These are phyloP conservation scores for Fusarium coicis DNA, from an alignment of 2,329 filamentous ascomycete species.

Conservation along the genomic window DNA sequence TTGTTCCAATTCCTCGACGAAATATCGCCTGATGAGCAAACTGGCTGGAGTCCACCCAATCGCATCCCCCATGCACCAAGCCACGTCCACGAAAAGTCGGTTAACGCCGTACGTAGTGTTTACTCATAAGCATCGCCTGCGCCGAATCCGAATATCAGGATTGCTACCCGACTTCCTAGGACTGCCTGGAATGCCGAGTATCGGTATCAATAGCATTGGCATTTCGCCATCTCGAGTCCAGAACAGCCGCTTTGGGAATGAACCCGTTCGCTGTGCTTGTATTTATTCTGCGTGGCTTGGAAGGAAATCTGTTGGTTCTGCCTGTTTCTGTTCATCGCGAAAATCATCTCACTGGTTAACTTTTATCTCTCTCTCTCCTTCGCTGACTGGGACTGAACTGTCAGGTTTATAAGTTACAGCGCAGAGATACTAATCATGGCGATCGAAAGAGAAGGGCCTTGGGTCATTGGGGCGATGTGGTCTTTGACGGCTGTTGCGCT, in stretches of 20 bases:
- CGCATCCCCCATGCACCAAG: neutral
- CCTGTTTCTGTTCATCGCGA: neutral
- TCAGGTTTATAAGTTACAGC: neutral
- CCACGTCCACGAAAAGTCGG: neutral
- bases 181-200: neutral
- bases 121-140: neutral
- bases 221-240: neutral
- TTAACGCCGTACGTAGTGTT: neutral
- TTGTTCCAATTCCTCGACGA: neutral
- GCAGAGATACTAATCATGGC: constrained; percentile 10
- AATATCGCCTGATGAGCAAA: neutral
- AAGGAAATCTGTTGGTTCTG: neutral
- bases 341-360: neutral
- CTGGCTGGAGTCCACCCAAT: neutral
- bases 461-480: constrained; percentile 45
- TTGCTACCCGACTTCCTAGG: neutral
- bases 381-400: neutral
- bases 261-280: neutral
- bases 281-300: neutral
- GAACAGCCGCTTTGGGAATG: neutral
- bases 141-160: neutral
- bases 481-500: constrained; percentile 37
- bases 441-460: constrained; percentile 32
- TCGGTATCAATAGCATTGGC: neutral
- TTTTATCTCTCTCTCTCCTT: neutral